phyloP scores from a whole-genome alignment of 2,329 filamentous ascomycete species.

The Clarireedia monteithiana region DNA sequence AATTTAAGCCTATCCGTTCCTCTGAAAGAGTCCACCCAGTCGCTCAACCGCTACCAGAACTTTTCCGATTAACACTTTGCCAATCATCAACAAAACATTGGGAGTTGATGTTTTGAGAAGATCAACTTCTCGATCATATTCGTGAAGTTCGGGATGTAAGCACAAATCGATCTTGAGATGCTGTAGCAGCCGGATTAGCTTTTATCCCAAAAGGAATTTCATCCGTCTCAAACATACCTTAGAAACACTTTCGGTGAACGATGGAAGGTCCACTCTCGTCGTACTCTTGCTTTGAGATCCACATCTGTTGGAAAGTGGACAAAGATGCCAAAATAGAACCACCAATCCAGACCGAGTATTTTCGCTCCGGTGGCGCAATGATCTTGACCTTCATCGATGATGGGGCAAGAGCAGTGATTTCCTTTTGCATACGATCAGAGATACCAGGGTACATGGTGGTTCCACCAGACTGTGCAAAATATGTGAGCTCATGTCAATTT shows the following conservation, averaged over 20 bases:
- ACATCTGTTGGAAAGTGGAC: constrained; percentile 99
- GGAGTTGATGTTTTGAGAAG: constrained; percentile 23
- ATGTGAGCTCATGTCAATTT: constrained; percentile 13
- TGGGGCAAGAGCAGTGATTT: constrained; percentile 97
- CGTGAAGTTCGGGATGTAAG: constrained; percentile 29
- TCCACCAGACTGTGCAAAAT: constrained; percentile 75
- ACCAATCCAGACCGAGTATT: constrained; percentile 99
- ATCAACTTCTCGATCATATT: constrained; percentile 28
- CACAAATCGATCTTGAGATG: constrained; percentile 23
- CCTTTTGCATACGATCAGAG: constrained; percentile 99
- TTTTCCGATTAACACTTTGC: constrained; percentile 29
- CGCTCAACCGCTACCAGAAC: constrained; percentile 29
- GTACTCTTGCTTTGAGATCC: constrained; percentile 99
- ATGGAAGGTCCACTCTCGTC: constrained; percentile 99
- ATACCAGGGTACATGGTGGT: constrained; percentile 99
- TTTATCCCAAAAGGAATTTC: not conserved
- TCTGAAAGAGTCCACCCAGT: constrained; percentile 25
- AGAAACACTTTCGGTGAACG: constrained; percentile 99
- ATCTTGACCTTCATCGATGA: constrained; percentile 99
- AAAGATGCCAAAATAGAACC: constrained; percentile 99
- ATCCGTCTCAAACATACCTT: constrained; percentile 49
- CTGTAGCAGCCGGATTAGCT: not conserved
- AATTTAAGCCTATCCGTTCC: constrained; percentile 19
- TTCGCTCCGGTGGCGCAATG: constrained; percentile 98
- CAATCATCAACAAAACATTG: constrained; percentile 25